These are phyloP conservation scores for Aspergillus bridgeri DNA, from an alignment of 495 filamentous ascomycete genomes.

Conservation along the genomic window DNA sequence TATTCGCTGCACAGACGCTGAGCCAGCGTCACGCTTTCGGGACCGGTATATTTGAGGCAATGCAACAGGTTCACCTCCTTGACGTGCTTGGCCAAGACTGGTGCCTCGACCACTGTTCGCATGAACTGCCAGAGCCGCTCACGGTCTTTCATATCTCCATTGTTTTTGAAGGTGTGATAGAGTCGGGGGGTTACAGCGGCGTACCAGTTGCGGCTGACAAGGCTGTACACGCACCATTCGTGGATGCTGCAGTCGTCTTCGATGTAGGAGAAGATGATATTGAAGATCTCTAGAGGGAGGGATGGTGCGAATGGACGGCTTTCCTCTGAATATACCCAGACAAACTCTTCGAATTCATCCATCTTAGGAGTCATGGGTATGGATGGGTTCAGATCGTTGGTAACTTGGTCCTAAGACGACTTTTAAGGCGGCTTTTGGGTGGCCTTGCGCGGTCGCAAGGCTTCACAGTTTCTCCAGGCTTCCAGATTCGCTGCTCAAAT, in stretches of 20 bases:
- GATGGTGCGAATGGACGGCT: too few species aligned
- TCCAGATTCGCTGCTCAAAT: too few species aligned
- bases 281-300: conserved; percentile 1
- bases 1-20: background rate
- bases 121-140: conserved; percentile 5
- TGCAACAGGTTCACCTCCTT: conserved; percentile 2
- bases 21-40: background rate
- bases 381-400: too few species aligned
- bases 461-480: too few species aligned
- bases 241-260: background rate
- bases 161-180: background rate
- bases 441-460: too few species aligned
- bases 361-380: too few species aligned
- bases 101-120: background rate
- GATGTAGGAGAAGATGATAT: conserved; percentile 4
- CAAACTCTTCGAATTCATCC: too few species aligned
- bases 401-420: too few species aligned
- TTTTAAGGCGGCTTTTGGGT: too few species aligned
- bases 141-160: background rate
- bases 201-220: conserved; percentile 7
- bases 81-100: background rate
- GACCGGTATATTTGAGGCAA: conserved; percentile 1
- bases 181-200: background rate
- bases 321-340: too few species aligned
- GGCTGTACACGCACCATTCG: conserved; percentile 1